phyloP scores from a whole-genome alignment of 495 filamentous ascomycete species.

The Terfezia boudieri region DNA sequence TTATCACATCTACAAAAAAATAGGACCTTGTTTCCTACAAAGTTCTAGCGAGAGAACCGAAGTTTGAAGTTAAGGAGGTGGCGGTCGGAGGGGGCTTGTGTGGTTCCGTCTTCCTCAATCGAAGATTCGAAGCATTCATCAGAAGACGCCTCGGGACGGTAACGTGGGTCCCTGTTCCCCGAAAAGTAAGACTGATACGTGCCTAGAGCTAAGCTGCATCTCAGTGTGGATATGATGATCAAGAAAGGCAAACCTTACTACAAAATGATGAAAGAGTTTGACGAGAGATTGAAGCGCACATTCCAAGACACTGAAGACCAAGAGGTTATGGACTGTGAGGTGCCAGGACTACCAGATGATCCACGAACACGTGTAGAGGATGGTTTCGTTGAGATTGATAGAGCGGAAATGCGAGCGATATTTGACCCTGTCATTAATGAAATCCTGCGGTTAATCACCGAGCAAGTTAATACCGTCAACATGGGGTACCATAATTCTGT shows the following conservation, averaged over 20 bases:
- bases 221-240: too few relatives aligned
- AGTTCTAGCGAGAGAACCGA: slow-evolving; percentile 23
- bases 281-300: too few relatives aligned
- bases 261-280: too few relatives aligned
- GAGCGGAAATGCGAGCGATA: slow-evolving; percentile 7
- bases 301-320: too few relatives aligned
- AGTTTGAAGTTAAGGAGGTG: slow-evolving; percentile 2
- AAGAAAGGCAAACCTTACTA: too few relatives aligned
- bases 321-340: too few relatives aligned
- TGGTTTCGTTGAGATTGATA: slow-evolving; percentile 4
- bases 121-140: slow-evolving; percentile 5
- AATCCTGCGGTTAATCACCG: slow-evolving; percentile 3
- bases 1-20: not conserved
- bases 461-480: slow-evolving; percentile 4
- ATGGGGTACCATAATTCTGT: not conserved
- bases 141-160: slow-evolving; percentile 1
- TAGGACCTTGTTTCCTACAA: slow-evolving; percentile 27
- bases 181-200: not conserved
- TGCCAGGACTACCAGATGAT: slow-evolving; percentile 1
- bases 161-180: slow-evolving; percentile 3
- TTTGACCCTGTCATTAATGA: slow-evolving; percentile 6
- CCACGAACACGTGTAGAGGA: slow-evolving; percentile 1
- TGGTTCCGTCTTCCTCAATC: slow-evolving; percentile 5
- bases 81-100: slow-evolving; percentile 6
- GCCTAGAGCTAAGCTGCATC: too few relatives aligned